phyloP scores from a whole-genome alignment of 805 yeast species.

The Metschnikowia drakensbergensis region DNA sequence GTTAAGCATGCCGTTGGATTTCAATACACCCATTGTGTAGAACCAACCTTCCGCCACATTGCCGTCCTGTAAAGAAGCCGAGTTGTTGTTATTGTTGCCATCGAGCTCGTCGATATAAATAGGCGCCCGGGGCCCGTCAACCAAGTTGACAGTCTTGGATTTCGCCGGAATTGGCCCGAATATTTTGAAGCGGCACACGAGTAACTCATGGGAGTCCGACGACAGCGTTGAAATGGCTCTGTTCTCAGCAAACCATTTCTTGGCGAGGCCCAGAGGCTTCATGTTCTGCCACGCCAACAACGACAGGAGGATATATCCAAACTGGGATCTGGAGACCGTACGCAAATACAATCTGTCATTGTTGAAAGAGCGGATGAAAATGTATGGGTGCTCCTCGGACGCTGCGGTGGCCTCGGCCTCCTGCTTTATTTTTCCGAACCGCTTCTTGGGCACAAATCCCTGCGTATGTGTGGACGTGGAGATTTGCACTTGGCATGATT shows the following conservation, averaged over 20 bases:
- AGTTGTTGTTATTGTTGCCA: neutral
- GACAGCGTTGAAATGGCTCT: constrained; percentile 24
- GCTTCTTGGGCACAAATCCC: constrained; percentile 3
- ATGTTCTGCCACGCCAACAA: constrained; percentile 56
- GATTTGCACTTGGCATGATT: constrained; percentile 39
- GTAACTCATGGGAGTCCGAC: constrained; percentile 33
- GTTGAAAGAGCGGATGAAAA: constrained; percentile 40
- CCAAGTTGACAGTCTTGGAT: constrained; percentile 34
- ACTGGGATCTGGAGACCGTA: constrained; percentile 34
- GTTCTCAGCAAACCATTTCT: constrained; percentile 49
- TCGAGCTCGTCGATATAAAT: constrained; percentile 17
- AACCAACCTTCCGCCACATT: constrained; percentile 60
- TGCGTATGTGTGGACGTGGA: constrained; percentile 22
- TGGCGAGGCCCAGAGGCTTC: constrained; percentile 49
- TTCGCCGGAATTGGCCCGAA: constrained; percentile 58
- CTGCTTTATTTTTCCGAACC: constrained; percentile 6
- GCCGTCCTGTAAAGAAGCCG: constrained; percentile 4
- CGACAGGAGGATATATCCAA: constrained; percentile 42
- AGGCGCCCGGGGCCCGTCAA: constrained; percentile 38
- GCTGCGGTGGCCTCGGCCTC: neutral
- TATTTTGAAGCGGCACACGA: constrained; percentile 62
- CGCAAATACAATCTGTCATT: constrained; percentile 36
- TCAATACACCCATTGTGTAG: constrained; percentile 64
- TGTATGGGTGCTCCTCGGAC: constrained; percentile 32
- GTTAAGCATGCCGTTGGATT: constrained; percentile 59